Evolutionary conservation across 2,329 filamentous ascomycete species (phyloP), one percentile per base, ranked within the genome.

Genomic region (Cryphonectria carpinicola): DNA sequence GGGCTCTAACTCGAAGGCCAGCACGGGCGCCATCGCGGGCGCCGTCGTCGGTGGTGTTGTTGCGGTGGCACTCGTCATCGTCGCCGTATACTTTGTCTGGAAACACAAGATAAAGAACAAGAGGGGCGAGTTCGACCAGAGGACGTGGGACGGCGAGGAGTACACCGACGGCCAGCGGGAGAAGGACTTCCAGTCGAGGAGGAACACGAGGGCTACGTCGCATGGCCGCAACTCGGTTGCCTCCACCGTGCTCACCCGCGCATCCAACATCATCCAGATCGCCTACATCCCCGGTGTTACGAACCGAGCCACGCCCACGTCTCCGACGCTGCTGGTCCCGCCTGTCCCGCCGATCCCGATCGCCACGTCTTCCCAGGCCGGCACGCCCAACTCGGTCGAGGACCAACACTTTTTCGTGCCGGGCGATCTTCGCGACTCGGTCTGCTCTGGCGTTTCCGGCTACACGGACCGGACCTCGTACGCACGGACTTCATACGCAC

Each of bases 241-340:
- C 22, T 98, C 95, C 13, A 98, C 95, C 37, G 94, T 98, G 71
- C 88, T 98, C 72, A 98, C 96, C 25, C 91, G 96, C 73, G 96
- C 96, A 65, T 98, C 96, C 77, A 99, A 99, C 84, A 95, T 99
- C 79, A 99, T 99, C 77, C 96, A 98, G 82, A 99, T 99, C 81
- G 96, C 96, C 69, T 99, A 98, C 81, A 98, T 99, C 75, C 96
- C 96, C 19, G 96, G 96, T 72, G 95, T 98, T 77, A 98, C 94
- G 72, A 98, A 98, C 82, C 89, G 95, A 75, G 94, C 95, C 17
- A 90, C 91, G 10, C 92, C 93, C 6, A 91, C 92, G n/a, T 95
- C 94, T 0, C 93, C 93, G 3, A 90, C 89, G 54, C 84, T 94
- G 28, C 87, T 95, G 66, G 92, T 97, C 5, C 94, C 95, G n/a